Base-by-base conservation (phyloP, 345 rosid genomes). In the Aquilaria yunnanensis region DNA sequence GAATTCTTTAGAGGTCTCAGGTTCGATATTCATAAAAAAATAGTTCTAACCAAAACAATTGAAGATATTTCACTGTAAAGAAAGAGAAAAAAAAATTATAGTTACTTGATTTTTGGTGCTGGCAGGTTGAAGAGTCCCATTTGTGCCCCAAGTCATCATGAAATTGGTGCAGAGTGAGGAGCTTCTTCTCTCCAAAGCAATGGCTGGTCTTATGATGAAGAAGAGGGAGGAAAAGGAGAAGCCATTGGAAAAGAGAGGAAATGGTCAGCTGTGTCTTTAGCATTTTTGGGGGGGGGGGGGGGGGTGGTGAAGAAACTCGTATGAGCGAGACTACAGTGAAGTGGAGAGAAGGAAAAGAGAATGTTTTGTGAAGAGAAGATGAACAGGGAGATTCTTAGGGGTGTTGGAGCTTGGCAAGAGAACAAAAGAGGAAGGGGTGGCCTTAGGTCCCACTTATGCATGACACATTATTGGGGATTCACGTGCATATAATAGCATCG, bases 391-490 rank as follows among this genome's bases (percentile, higher is more conserved):
- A 77, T 72, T 70, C 73, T 59, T 65, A 37, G 63, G 67, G 50
- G 74, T 64, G 74, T 60, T 41, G 53, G 49, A 54, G 56, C 55
- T 50, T 41, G 52, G 67, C 14, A 76, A 74, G 81, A 74, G 62
- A 81, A 85, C 91, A 82, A 83, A 83, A 77, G 71, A 75, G 56
- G 76, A 60, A 76, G 66, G 82, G 83, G 72, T 75, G 83, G 83
- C 71, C 43, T 4, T 50, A 68, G 74, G 78, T 62, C 74, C 83
- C 82, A 75, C 77, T 57, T 62, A 37, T 81, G 84, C 81, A 81
- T 78, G 83, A 74, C 62, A 75, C 78, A 75, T 85, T 82, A 82
- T 82, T 82, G 91, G 68, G 75, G 77, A 71, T 78, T 85, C 90
- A 85, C 90, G 76, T 78, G 90, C 82, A 66, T 12, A 2, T 60